These are phyloP conservation scores for Nakaseomyces nivariensis DNA, from an alignment of 1,139 yeast genomes.

Conservation along the genomic window DNA sequence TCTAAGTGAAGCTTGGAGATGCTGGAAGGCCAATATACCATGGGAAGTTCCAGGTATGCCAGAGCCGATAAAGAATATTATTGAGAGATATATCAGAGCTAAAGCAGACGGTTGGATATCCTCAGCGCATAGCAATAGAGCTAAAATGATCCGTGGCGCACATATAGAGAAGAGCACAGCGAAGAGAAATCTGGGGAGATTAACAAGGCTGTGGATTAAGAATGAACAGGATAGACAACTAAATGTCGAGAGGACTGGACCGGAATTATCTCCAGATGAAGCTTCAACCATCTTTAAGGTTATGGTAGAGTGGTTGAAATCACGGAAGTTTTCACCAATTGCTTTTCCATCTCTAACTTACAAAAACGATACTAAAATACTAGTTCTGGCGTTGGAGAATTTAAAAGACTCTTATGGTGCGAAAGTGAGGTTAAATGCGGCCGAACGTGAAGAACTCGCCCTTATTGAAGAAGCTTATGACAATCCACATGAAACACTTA, in stretches of 20 bases:
- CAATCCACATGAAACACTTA: conserved; percentile 87
- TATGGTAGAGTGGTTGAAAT: conserved; percentile 89
- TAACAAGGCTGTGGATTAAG: conserved; percentile 87
- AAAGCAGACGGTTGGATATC: conserved; percentile 97
- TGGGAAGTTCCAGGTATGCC: conserved; percentile 99
- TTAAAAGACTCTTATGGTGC: conserved; percentile 75
- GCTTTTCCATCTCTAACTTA: conserved; percentile 91
- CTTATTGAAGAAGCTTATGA: conserved; percentile 94
- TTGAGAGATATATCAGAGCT: conserved; percentile 81
- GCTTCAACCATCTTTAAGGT: conserved; percentile 81
- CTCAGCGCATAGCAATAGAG: conserved; percentile 87
- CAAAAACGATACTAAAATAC: conserved; percentile 84
- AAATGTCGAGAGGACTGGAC: conserved; percentile 76
- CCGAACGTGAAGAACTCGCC: conserved; percentile 87
- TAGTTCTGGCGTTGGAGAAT: conserved; percentile 82
- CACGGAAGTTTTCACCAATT: conserved; percentile 73
- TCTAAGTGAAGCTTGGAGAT: conserved; percentile 96
- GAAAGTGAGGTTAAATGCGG: conserved; percentile 74
- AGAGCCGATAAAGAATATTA: conserved; percentile 75
- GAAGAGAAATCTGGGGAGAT: conserved; percentile 81
- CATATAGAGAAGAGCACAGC: conserved; percentile 92
- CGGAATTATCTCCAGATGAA: conserved; percentile 75
- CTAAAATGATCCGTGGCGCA: conserved; percentile 76
- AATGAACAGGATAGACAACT: conserved; percentile 86
- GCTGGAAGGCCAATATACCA: conserved; percentile 98